Evolutionary conservation across 2,329 filamentous ascomycete genomes (phyloP).

Genomic region (Fusarium clavum): DNA sequence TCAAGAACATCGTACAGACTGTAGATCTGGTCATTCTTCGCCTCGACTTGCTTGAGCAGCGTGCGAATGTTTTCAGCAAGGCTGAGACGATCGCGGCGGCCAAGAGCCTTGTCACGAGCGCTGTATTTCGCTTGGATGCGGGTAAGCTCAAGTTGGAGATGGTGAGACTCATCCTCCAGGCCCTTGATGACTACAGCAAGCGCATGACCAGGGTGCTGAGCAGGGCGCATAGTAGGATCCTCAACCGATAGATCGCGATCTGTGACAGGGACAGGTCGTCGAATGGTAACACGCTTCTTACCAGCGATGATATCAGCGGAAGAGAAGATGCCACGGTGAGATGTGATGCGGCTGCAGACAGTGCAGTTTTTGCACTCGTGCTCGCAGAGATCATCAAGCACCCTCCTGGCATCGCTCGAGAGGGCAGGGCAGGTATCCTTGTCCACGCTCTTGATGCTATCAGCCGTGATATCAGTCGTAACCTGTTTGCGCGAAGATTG

Average conservation of each 20-base stretch:
- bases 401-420: constrained; percentile 63
- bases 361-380: constrained; percentile 69
- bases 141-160: constrained; percentile 78
- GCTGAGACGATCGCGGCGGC: constrained; percentile 71
- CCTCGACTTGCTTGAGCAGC: constrained; percentile 72
- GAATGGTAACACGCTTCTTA: constrained; percentile 71
- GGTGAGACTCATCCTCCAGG: constrained; percentile 81
- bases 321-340: constrained; percentile 55
- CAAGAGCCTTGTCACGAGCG: constrained; percentile 73
- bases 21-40: constrained; percentile 84
- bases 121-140: constrained; percentile 72
- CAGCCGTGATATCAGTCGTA: constrained; percentile 40
- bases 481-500: constrained; percentile 45
- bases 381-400: constrained; percentile 65
- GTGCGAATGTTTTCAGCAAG: constrained; percentile 71
- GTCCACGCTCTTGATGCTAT: constrained; percentile 43
- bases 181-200: constrained; percentile 87
- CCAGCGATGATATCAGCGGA: constrained; percentile 53
- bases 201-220: constrained; percentile 76
- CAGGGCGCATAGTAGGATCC: constrained; percentile 71
- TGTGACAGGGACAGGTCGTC: constrained; percentile 74
- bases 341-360: constrained; percentile 66
- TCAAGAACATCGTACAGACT: constrained; percentile 85
- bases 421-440: constrained; percentile 58
- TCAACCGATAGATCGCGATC: constrained; percentile 65